phyloP scores from a whole-genome alignment of 129 eudicot species.

The Cynara cardunculus region DNA sequence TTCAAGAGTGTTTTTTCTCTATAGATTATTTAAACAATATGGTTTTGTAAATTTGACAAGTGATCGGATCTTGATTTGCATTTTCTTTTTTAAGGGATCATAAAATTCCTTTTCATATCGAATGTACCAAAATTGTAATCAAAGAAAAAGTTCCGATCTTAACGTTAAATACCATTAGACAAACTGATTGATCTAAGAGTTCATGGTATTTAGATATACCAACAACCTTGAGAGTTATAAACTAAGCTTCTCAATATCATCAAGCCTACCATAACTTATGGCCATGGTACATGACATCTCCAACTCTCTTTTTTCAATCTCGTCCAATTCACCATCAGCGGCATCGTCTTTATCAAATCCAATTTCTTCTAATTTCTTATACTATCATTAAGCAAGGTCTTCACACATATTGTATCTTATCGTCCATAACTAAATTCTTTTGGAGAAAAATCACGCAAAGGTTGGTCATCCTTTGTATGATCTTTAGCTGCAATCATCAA shows the following conservation, averaged over 20 bases:
- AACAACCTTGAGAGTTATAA: neutral
- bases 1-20: too few relatives aligned
- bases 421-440: neutral
- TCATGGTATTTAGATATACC: neutral
- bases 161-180: neutral
- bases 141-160: neutral
- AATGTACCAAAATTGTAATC: neutral
- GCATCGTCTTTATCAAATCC: neutral
- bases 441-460: neutral
- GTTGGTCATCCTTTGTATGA: neutral
- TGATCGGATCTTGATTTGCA: neutral
- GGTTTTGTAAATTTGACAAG: neutral
- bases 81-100: neutral
- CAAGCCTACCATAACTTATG: neutral
- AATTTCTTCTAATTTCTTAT: neutral
- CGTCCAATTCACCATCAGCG: neutral
- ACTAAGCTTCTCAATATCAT: neutral
- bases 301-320: neutral
- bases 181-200: neutral
- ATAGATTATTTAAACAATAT: neutral
- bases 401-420: constrained; percentile 1
- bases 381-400: neutral
- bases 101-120: neutral
- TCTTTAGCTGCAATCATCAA: neutral
- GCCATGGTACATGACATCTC: neutral